Evolutionary conservation across 345 rosid genomes (phyloP), one percentile per base, ranked within the genome.

Genomic region (Eucalyptus coolabah): DNA sequence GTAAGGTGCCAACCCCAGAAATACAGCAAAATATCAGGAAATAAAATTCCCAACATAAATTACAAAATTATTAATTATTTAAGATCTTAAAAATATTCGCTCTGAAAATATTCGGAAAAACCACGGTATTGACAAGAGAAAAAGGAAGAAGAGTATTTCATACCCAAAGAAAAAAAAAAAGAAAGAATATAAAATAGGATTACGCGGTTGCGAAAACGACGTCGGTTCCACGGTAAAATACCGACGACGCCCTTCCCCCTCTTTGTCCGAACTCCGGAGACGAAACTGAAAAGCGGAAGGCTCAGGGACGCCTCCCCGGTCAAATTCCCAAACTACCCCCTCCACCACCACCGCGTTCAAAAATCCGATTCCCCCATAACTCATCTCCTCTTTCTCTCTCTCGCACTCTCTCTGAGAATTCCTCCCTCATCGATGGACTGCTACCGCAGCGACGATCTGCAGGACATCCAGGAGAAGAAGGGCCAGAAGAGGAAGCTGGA

Each of bases 401-500:
- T 28, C 6, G 5, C 91, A 37, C 88, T 65, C 83, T 54, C 85
- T 30, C 54, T 53, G 16, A 28, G 60, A 53, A 69, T 53, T 72
- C n/a, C 19, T 30, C 88, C 60, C 34, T 86, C n/a, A 24, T 50
- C 44, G 32, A 90, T 90, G 91, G 91, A 90, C 80, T 49, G 54
- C 87, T 37, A 85, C 63, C 80, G 89, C 81, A 87, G 18, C 50
- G 88, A 69, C 30, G 90, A 89, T 89, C 90, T 65, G 60, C 97
- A 93, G 88, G 93, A 93, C 90, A 92, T 93, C 59, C 96, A 95
- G 6, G 99, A 97, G 95, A 94, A 96, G 89, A 98, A 98, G 90
- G 99, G 99, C 86, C 99, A 96, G 88, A 98, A 98, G 93, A 92
- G 99, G 86, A 98, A 98, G 89, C 95, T 98, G 77, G 99, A 97